Percentiles rank a stretch among this genome's conserved stretches.
Conservation (phyloP, 495 filamentous ascomycete species). For the Penicillium maclennaniae region DNA sequence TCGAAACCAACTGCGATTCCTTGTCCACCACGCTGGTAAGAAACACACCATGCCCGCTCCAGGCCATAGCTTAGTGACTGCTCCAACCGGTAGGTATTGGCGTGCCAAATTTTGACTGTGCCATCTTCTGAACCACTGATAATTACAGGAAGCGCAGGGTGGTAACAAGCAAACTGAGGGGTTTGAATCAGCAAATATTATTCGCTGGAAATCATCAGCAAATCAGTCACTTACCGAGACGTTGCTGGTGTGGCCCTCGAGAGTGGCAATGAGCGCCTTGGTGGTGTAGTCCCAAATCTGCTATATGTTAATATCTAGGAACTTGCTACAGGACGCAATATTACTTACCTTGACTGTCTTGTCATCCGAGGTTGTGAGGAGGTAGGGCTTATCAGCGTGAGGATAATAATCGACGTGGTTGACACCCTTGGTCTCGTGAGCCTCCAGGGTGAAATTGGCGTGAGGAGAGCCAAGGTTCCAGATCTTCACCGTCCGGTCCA, state of each 20-base stretch:
- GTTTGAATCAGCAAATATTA: too few relatives aligned
- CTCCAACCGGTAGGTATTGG: conserved; percentile 91
- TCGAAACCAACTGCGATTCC: conserved; percentile 95
- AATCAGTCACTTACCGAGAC: conserved; percentile 52
- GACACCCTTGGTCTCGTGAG: conserved; percentile 96
- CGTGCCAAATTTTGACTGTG: conserved; percentile 98
- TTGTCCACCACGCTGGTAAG: conserved; percentile 89
- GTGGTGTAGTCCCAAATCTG: conserved; percentile 95
- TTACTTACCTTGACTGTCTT: conserved; percentile 70
- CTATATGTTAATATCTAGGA: neutral
- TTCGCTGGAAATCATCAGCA: too few relatives aligned
- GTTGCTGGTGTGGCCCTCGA: conserved; percentile 97
- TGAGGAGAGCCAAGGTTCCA: conserved; percentile 90
- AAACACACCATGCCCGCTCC: conserved; percentile 95
- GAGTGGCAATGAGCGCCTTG: conserved; percentile 90
- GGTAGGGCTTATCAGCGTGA: conserved; percentile 92
- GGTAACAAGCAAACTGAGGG: conserved; percentile 79
- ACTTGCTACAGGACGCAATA: neutral
- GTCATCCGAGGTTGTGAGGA: conserved; percentile 95
- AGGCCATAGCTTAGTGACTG: conserved; percentile 93
- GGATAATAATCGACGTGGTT: conserved; percentile 99
- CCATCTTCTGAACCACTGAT: conserved; percentile 99
- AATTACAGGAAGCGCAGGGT: conserved; percentile 94
- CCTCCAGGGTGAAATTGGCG: conserved; percentile 93
- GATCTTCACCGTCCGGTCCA: conserved; percentile 97